phyloP scores from a whole-genome alignment of 2,329 filamentous ascomycete species.

The Hypoxylon rubiginosum region DNA sequence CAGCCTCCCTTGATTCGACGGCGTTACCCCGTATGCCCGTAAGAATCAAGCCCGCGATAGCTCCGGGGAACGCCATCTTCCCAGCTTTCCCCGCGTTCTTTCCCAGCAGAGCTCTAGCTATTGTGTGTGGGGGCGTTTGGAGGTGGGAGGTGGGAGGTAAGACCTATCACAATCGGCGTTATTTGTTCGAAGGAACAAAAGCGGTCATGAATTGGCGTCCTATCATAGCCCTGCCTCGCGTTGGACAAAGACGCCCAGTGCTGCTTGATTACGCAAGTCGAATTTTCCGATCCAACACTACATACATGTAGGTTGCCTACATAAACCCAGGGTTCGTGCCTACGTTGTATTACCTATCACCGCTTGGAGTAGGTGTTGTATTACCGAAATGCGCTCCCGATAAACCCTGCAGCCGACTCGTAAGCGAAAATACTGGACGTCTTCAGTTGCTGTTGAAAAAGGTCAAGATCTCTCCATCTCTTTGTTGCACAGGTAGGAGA shows the following conservation, averaged over 20 bases:
- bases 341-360: not conserved
- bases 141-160: too few relatives aligned
- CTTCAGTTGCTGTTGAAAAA: not conserved
- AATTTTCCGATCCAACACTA: slow-evolving; percentile 1
- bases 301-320: not conserved
- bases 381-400: not conserved
- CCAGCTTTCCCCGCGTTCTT: slow-evolving; percentile 23
- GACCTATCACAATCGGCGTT: not conserved
- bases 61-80: slow-evolving; percentile 12
- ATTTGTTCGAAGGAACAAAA: not conserved
- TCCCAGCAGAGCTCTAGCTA: not conserved
- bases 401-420: slow-evolving; percentile 18
- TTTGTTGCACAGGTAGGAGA: not conserved
- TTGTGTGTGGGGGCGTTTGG: not conserved
- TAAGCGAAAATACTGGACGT: slow-evolving; percentile 4
- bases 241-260: not conserved
- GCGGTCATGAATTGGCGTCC: not conserved
- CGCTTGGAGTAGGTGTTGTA: not conserved
- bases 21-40: slow-evolving; percentile 7
- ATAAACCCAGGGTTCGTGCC: not conserved
- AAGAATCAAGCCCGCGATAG: slow-evolving; percentile 20
- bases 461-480: not conserved
- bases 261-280: not conserved
- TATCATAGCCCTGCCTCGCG: not conserved
- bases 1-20: slow-evolving; percentile 15